phyloP scores from a whole-genome alignment of 108 stramenopile species.

The Asterionellopsis glacialis region DNA sequence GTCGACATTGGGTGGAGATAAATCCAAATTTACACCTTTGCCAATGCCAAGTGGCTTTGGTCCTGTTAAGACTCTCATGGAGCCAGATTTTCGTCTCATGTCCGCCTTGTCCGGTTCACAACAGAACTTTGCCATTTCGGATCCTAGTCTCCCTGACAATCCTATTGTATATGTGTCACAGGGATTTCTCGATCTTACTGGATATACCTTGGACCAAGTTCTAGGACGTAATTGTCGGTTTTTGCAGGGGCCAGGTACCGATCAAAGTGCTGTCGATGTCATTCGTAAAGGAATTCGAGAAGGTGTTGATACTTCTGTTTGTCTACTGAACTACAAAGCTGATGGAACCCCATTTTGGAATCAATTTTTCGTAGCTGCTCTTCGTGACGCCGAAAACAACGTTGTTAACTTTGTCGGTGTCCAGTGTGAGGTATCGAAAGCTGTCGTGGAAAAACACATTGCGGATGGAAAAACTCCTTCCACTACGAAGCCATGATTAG shows the following conservation, averaged over 20 bases:
- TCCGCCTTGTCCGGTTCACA: slow-evolving; percentile 78
- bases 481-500: no score
- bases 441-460: slow-evolving; percentile 85
- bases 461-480: slow-evolving; percentile 44
- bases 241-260: slow-evolving; percentile 94
- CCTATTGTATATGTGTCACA: slow-evolving; percentile 92
- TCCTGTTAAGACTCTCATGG: slow-evolving; percentile 90
- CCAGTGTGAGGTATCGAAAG: slow-evolving; percentile 91
- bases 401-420: slow-evolving; percentile 97
- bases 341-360: slow-evolving; percentile 98
- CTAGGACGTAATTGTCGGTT: slow-evolving; percentile 97
- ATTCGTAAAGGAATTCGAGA: slow-evolving; percentile 81
- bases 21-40: slow-evolving; percentile 71
- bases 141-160: slow-evolving; percentile 95
- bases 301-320: slow-evolving; percentile 84
- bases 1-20: slow-evolving; percentile 41
- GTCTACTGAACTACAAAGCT: slow-evolving; percentile 89
- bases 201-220: slow-evolving; percentile 91
- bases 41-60: slow-evolving; percentile 89
- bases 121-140: slow-evolving; percentile 98
- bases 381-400: slow-evolving; percentile 90
- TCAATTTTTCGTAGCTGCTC: slow-evolving; percentile 95
- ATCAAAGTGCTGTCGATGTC: slow-evolving; percentile 78
- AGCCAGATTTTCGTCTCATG: slow-evolving; percentile 87
- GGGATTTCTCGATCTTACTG: slow-evolving; percentile 92